Conservation (phyloP, 2,329 filamentous ascomycete genomes). For the Penicillium hordei region DNA sequence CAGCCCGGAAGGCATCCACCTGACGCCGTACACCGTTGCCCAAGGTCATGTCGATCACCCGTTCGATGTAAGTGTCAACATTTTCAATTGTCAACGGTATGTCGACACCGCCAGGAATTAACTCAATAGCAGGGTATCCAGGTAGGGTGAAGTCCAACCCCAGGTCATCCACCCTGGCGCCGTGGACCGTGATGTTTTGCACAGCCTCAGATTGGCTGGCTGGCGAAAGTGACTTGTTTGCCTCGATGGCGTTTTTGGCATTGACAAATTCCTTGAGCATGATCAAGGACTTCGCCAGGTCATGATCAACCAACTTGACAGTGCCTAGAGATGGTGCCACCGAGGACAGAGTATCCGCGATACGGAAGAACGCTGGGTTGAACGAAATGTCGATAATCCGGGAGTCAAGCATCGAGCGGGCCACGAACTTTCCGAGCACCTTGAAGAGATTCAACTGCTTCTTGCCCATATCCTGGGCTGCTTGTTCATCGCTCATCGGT, state of each 20-base stretch:
- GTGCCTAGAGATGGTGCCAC: conserved; percentile 84
- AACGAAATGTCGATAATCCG: conserved; percentile 97
- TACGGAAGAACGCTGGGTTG: conserved; percentile 96
- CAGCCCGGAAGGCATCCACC: conserved; percentile 83
- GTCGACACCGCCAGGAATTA: conserved; percentile 72
- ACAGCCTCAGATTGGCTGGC: conserved; percentile 70
- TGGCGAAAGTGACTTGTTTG: conserved; percentile 63
- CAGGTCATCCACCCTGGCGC: conserved; percentile 78
- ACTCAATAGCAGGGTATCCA: conserved; percentile 82
- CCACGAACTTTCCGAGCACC: conserved; percentile 94
- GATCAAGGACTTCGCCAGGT: conserved; percentile 80
- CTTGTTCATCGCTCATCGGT: conserved; percentile 78
- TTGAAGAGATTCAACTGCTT: conserved; percentile 86
- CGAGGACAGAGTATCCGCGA: conserved; percentile 67
- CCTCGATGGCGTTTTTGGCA: conserved; percentile 78
- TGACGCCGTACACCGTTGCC: conserved; percentile 85
- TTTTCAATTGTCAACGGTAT: conserved; percentile 82
- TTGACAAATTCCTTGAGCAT: conserved; percentile 82
- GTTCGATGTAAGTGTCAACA: conserved; percentile 83
- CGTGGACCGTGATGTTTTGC: conserved; percentile 70
- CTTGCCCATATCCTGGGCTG: conserved; percentile 73
- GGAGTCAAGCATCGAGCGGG: conserved; percentile 96
- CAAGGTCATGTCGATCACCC: conserved; percentile 86
- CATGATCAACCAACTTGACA: conserved; percentile 83
- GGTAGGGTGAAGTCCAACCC: conserved; percentile 93